Evolutionary conservation across 2,329 filamentous ascomycete species (phyloP), one percentile per base, ranked within the genome.

Genomic region (Pyricularia sp.): DNA sequence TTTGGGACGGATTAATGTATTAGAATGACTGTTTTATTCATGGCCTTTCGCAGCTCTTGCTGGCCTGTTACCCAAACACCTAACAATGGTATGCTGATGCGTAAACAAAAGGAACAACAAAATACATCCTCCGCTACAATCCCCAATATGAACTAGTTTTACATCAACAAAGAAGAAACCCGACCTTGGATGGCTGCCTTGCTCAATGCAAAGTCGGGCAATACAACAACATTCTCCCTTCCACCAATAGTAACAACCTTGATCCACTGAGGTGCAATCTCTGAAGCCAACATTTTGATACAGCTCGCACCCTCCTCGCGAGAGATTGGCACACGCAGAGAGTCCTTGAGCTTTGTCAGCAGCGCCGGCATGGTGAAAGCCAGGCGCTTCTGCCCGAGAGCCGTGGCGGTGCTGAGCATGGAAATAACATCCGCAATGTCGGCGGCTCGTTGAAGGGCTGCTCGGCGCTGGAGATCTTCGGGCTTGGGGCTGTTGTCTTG

Each of bases 381-480:
- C 67, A 89, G 78, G 10, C 85, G 78, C 4, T 79, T 82, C 70
- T 84, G 79, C 19, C 79, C 79, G 33, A 76, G 77, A 8, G 77
- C 75, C 49, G 75, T 81, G n/a, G 78, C 79, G 59, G 83, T 79
- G 71, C 81, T 82, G 67, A 91, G 79, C 78, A 89, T 84, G n/a
- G 81, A 82, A 40, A 93, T 76, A 6, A 90, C 84, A 6, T 85
- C 82, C 1, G 85, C 82, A 10, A 92, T 82, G 70, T 91, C 88
- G n/a, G 82, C 79, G 0, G 86, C 83, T 10, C 88, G 83, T 69
- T 88, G 84, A 28, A 90, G 78, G 0, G 89, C 89, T 3, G 85
- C 83, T 16, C 80, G 82, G 13, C 87, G 86, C 67, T 83, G 69
- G 3, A 89, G 76, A 69, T 86, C 81, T 22, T 78, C 81, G 0